Evolutionary conservation across 176 grass and related monocot genomes (phyloP).

Genomic region (Areca catechu): DNA sequence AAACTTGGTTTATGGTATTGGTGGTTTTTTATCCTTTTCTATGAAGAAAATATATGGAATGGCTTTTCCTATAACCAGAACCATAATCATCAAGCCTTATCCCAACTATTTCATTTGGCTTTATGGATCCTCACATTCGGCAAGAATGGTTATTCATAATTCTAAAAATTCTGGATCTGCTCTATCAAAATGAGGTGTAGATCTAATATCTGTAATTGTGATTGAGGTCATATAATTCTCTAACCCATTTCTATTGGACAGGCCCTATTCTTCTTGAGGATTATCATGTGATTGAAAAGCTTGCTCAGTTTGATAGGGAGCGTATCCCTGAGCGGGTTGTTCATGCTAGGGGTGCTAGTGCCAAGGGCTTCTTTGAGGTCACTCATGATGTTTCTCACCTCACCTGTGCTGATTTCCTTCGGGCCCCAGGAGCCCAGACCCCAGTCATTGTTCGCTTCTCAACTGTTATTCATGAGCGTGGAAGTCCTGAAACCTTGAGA

Average conservation of each 20-base stretch:
- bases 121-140: too few species aligned
- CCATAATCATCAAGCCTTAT: too few species aligned
- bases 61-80: too few species aligned
- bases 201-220: neutral
- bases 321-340: conserved; percentile 82
- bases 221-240: neutral
- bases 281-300: conserved; percentile 84
- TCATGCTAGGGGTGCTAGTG: conserved; percentile 72
- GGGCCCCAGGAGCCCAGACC: conserved; percentile 67
- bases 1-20: too few species aligned
- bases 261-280: conserved; percentile 83
- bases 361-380: conserved; percentile 88
- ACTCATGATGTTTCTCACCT: conserved; percentile 79
- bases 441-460: conserved; percentile 77
- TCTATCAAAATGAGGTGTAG: neutral
- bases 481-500: conserved; percentile 80
- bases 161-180: neutral
- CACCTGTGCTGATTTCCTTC: conserved; percentile 73
- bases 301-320: conserved; percentile 82
- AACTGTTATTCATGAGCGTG: conserved; percentile 79
- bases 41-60: too few species aligned
- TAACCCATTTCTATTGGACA: conserved; percentile 10
- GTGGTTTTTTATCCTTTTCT: too few species aligned
- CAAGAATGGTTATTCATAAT: too few species aligned
- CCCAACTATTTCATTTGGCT: too few species aligned